Percentiles rank a stretch among this genome's conserved stretches.
Conservation (phyloP, 2,329 filamentous ascomycete genomes). For the Fusarium odoratissimum region DNA sequence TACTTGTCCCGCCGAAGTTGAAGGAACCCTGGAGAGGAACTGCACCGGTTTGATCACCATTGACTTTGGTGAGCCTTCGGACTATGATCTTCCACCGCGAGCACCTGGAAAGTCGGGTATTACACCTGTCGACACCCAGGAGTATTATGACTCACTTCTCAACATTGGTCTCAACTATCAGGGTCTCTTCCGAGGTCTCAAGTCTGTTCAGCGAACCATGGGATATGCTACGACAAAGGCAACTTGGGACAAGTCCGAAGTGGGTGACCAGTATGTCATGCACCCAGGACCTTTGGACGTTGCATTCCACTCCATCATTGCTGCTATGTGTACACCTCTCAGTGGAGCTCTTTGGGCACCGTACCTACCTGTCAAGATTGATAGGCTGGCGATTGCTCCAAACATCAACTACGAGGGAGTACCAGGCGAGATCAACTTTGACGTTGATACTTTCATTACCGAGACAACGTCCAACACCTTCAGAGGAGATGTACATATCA, state of each 20-base stretch:
- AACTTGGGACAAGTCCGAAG: background rate
- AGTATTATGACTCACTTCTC: background rate
- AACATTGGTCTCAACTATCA: constrained; percentile 2
- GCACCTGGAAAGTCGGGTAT: background rate
- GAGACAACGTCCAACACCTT: background rate
- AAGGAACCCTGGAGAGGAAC: background rate
- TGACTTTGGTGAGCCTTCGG: background rate
- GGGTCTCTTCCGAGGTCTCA: background rate
- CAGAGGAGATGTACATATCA: background rate
- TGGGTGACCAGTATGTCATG: background rate
- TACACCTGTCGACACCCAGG: background rate
- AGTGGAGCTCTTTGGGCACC: constrained; percentile 4
- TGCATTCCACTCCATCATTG: background rate
- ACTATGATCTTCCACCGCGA: background rate
- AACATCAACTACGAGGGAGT: background rate
- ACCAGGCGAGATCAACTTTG: background rate
- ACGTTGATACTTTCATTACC: constrained; percentile 1
- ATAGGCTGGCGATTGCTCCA: background rate
- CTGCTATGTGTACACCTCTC: background rate
- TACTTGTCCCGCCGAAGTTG: background rate
- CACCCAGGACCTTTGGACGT: constrained; percentile 1
- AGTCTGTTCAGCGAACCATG: background rate
- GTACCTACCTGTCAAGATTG: background rate
- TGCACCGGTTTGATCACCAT: background rate
- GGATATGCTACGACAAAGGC: constrained; percentile 5